Base-by-base conservation (phyloP, 2,329 filamentous ascomycete genomes). In the Neopestalotiopsis rosae region DNA sequence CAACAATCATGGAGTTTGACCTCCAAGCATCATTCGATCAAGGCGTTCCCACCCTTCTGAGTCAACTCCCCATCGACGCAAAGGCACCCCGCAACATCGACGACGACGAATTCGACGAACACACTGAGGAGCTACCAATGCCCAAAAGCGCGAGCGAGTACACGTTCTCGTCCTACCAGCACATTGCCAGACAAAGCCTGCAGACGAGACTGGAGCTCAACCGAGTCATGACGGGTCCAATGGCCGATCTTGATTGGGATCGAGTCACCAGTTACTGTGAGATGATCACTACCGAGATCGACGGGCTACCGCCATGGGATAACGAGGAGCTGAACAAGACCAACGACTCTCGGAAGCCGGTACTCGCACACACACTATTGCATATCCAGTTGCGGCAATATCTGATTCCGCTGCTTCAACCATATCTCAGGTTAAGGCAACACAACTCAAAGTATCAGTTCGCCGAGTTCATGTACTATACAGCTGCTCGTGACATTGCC, bases 401-500 rank as follows among this genome's bases (percentile, higher is more conserved):
- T 78, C 89, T 90, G 69, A 87, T 90, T 70, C 87, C 88, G 1
- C 80, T 90, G 6, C 88, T 89, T 73, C 87, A 90, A 70, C 87
- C 88, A 1, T 90, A 87, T 75, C 81, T 90, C 38, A 88, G 88
- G 74, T 82, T 89, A 66, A 85, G 88, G 72, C 87, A 87, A 78
- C 82, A 84, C 70, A 88, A 89, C 77, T 87, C 87, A 68, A 88
- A 88, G 72, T 90, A 89, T 74, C 88, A 90, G 73, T 87, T 88
- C 74, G 89, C 88, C 1, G 88, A 90, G 72, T 88, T 89, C 69
- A 86, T 90, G 62, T 90, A 89, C 81, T 90, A 90, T 78, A 89
- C 88, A 67, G 87, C 88, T 0, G 88, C 88, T 1, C 83, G 88
- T 42, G 88, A 90, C 71, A 87, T 90, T 73, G 87, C 90, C 1